phyloP scores from a whole-genome alignment of 208 protist genomes.

The Naegleria fowleri region DNA sequence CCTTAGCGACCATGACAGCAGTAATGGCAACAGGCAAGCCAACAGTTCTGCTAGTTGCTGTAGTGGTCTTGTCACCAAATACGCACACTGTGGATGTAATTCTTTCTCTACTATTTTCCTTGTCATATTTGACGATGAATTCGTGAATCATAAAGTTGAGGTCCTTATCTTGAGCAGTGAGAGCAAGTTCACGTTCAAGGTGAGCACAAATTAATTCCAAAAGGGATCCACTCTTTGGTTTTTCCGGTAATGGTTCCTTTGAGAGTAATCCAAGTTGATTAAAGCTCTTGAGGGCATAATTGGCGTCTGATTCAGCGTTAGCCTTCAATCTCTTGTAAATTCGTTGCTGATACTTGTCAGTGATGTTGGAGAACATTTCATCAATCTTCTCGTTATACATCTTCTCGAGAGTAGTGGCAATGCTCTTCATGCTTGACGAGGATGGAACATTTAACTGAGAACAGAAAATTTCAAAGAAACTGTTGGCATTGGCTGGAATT shows the following conservation, averaged over 20 bases:
- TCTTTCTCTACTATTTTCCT: background rate
- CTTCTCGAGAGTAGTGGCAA: background rate
- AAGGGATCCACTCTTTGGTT: background rate
- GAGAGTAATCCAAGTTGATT: background rate
- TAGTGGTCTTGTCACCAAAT: conserved; percentile 28
- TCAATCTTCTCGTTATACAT: background rate
- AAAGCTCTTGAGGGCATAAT: background rate
- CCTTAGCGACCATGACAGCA: conserved; percentile 39
- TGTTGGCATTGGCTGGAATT: background rate
- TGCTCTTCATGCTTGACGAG: too few species aligned
- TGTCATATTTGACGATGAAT: background rate
- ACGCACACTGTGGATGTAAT: background rate
- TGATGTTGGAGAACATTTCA: background rate
- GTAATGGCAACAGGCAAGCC: conserved; percentile 53
- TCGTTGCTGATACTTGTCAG: background rate
- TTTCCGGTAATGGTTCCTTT: background rate
- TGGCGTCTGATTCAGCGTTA: background rate
- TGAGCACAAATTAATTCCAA: background rate
- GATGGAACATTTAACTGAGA: background rate
- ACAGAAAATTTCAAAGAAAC: background rate
- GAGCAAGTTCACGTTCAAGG: background rate
- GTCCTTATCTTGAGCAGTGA: background rate
- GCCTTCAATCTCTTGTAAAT: background rate
- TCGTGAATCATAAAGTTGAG: conserved; percentile 5
- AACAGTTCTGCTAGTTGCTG: conserved; percentile 49